Base-by-base conservation (phyloP, 2,329 filamentous ascomycete genomes). In the Onygenales sp. region DNA sequence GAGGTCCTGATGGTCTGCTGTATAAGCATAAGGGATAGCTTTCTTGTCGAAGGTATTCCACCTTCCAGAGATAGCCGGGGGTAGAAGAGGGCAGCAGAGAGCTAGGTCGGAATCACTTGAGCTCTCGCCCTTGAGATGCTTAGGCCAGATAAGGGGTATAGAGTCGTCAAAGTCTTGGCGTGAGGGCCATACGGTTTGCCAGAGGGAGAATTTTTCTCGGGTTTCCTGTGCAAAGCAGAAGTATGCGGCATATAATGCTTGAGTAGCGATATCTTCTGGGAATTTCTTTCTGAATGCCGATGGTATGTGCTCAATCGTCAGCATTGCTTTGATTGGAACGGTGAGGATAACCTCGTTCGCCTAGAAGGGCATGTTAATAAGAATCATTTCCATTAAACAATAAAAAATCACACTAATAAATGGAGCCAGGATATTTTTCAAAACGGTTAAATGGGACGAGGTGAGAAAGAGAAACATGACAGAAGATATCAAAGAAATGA, bases 181-280 rank as follows among this genome's bases (percentile, higher is more conserved):
- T 0, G 76, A 78, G 0, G 89, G 89, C 72, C 89, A 84, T 11
- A 56, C 55, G n/a, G 57, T 42, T 62, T 78, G 75, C 86, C 87
- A 92, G 14, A 73, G 66, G 0, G 70, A 68, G 58, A 79, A 78
- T 27, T 75, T 74, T 14, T 70, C 61, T 6, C 73, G 65, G 1
- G 68, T 66, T 54, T 83, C 75, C n/a, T 64, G 57, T 21, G 69
- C 63, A 8, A 66, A 64, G 33, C 85, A 73, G 7, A 91, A 72
- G 55, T 83, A 81, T 2, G 83, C 78, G n/a, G 89, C 85, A 7
- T 93, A 75, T 41, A 89, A 78, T 32, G 83, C 85, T 61, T 94
- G 89, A 21, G 86, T 78, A 1, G 82, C 79, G 43, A 79, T 77
- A 13, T 76, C 75, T 14, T 75, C 72, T 0, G 78, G 75, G 9